Base-by-base conservation (phyloP, 129 eudicot genomes). In the Deinandra increscens region DNA sequence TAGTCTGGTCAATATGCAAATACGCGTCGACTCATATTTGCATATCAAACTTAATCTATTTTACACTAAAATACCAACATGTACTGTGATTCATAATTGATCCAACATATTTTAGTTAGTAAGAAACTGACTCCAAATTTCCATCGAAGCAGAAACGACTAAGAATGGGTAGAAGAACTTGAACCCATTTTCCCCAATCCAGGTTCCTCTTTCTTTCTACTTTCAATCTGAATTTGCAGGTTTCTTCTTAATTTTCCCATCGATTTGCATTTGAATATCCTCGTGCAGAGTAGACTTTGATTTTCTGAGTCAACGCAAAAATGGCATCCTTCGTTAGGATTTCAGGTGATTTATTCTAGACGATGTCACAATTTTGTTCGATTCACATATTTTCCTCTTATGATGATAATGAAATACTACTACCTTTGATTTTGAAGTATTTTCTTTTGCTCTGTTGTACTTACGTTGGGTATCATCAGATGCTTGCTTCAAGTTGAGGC, bases 281-380 rank as follows among this genome's bases (percentile, higher is more conserved):
- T 12, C 4, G 22, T 34, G 20, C 23, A 59, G 43, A 22, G 38
- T 17, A 14, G 12, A 29, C 43, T 29, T 6, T 29, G 19, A 60
- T 7, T 45, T 34, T 36, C 12, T 0, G 18, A 36, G 68, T 62
- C 68, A 62, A 62, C 48, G 22, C 68, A 38, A 1, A 0, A 36
- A 62, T 62, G 68, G 48, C 68, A 6, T n/a, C 68, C 68, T 62
- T 62, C 17, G 68, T 62, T 62, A 62, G 68, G 49, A 62, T 62
- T 62, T 62, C 49, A 62, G 68, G 68, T 11, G 36, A 55, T 55
- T 55, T 1, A 11, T 55, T 53, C 60, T 2, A 53, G 3, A 15
- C 2, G 31, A 51, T 51, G 29, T 19, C 4, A 5, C 56, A 44
- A 10, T 44, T 46, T n/a, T 14, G 20, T 46, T 46, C 17, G 7